Base-by-base conservation (phyloP, 1,139 yeast species). In the Ogataea hybrid region DNA sequence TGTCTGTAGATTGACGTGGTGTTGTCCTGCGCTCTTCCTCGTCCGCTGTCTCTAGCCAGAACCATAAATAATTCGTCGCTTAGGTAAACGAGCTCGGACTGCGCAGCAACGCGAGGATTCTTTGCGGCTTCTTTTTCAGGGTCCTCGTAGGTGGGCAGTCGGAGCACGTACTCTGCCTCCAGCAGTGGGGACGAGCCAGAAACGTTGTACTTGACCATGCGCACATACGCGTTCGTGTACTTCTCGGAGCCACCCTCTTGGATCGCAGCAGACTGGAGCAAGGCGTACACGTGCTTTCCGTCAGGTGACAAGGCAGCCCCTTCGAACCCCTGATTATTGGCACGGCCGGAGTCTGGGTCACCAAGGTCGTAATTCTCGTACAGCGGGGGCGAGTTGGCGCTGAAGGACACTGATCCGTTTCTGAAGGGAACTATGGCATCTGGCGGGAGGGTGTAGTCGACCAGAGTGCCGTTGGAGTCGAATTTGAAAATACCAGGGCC, bases 171-270 rank as follows among this genome's bases (percentile, higher is more conserved):
- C 39, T 58, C 63, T 11, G 50, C 61, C 29, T 53, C 47, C 31
- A 50, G 37, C 16, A 43, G 18, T 5, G 54, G 51, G 16, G 52
- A 29, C 2, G 50, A 39, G 2, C 42, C 46, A 7, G 52, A 25
- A 18, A 58, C 10, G 43, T 58, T 60, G 39, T 58, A 58, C 28
- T 57, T 54, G 15, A 57, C 41, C 44, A 58, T 39, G 45, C 63
- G 51, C 4, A 46, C 38, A 28, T 57, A 48, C 12, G 46, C 35
- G 32, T 33, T 44, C 17, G 44, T 27, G 34, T 55, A 51, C 22
- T 51, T 49, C 34, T 57, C 47, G n/a, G 25, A 25, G 16, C 63
- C 62, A 41, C 62, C 63, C 39, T 58, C 63, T 46, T 58, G 62
- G n/a, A 53, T 38, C 27, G 53, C 49, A n/a, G 62, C 61, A 42